Conservation (phyloP, 257 asterid species). For the Capsicum baccatum region DNA sequence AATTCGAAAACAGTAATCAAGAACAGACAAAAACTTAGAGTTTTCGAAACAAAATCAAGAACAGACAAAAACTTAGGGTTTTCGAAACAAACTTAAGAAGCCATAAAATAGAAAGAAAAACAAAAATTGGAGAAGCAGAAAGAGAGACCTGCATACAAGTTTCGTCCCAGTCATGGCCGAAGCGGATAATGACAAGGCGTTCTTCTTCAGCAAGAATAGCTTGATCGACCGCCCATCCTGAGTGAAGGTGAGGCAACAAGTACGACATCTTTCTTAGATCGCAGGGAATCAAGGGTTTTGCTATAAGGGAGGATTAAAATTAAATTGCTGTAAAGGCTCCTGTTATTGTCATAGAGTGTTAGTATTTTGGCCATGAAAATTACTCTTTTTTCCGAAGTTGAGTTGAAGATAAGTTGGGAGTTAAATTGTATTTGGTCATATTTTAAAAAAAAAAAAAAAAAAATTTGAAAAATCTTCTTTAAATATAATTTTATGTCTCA, state of each 20-base stretch:
- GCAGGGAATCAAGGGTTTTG: neutral
- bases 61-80: neutral
- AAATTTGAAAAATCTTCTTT: too few relatives aligned
- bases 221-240: constrained; percentile 98
- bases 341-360: too few relatives aligned
- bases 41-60: constrained; percentile 2
- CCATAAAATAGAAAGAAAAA: neutral
- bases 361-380: too few relatives aligned
- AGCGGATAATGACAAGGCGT: constrained; percentile 93
- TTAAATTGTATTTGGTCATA: too few relatives aligned
- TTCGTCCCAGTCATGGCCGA: constrained; percentile 98
- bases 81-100: constrained; percentile 7
- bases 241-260: constrained; percentile 87
- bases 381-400: too few relatives aligned
- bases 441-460: too few relatives aligned
- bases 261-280: constrained; percentile 69
- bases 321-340: too few relatives aligned
- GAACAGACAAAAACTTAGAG: neutral
- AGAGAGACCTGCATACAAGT: constrained; percentile 90
- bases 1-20: neutral
- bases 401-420: too few relatives aligned
- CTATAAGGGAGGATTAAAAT: too few relatives aligned
- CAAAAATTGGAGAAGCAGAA: neutral
- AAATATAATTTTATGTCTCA: too few relatives aligned
- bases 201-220: constrained; percentile 96